A percentile compares a stretch with the other conserved stretches of the same genome.
Conservation (phyloP, 306 rosid genomes). For the Dicorynia guianensis region DNA sequence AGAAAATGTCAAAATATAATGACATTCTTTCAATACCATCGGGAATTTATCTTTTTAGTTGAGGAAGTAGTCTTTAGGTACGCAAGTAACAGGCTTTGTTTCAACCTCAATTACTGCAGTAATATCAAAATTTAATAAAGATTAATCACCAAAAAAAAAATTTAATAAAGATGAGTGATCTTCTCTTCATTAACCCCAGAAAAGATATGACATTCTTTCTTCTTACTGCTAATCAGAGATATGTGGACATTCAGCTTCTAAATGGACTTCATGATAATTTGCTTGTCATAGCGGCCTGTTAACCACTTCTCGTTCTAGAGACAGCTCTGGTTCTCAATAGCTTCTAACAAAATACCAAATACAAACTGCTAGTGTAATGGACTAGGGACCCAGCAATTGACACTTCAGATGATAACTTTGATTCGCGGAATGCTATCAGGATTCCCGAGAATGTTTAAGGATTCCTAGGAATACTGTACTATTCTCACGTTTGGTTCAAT, state of each 20-base stretch:
- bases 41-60: not conserved
- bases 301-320: not conserved
- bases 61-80: not conserved
- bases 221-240: too few relatives aligned
- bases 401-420: too few relatives aligned
- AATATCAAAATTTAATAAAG: not conserved
- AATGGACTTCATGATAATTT: not conserved
- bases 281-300: not conserved
- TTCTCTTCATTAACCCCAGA: too few relatives aligned
- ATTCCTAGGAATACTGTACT: not conserved
- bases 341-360: too few relatives aligned
- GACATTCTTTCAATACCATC: slow-evolving; percentile 4
- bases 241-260: too few relatives aligned
- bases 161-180: not conserved
- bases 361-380: too few relatives aligned
- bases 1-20: slow-evolving; percentile 33
- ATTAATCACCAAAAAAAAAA: too few relatives aligned
- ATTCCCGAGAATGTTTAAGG: not conserved
- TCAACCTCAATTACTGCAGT: not conserved
- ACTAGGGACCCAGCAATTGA: too few relatives aligned
- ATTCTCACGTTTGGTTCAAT: not conserved
- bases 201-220: too few relatives aligned
- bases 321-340: too few relatives aligned
- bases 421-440: not conserved
- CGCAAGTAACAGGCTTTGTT: not conserved